Evolutionary conservation across 2,329 filamentous ascomycete species (phyloP).

Genomic region (Drechslerella coelobrocha): DNA sequence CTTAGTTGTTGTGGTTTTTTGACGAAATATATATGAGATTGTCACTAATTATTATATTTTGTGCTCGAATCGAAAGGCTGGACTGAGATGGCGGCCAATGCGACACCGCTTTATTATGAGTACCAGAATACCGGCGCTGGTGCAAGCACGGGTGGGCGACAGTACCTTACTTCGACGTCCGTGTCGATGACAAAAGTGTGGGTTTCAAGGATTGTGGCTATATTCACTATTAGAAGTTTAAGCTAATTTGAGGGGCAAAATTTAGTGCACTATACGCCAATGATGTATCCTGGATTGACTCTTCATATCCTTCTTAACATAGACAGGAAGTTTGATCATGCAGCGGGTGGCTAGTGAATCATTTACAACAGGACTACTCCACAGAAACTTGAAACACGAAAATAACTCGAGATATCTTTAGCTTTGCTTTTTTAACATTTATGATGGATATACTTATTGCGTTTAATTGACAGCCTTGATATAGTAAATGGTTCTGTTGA

Average conservation of each 20-base stretch:
- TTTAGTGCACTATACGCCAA: constrained; percentile 4
- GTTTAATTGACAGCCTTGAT: too few relatives aligned
- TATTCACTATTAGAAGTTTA: background rate
- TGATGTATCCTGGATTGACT: constrained; percentile 24
- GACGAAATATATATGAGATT: too few relatives aligned
- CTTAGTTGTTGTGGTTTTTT: too few relatives aligned
- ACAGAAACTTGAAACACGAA: too few relatives aligned
- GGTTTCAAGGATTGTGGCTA: background rate
- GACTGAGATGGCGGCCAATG: constrained; percentile 23
- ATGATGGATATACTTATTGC: too few relatives aligned
- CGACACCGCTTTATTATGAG: constrained; percentile 14
- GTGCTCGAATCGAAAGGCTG: too few relatives aligned
- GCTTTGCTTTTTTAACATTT: background rate
- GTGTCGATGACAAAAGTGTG: constrained; percentile 16
- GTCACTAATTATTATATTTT: too few relatives aligned
- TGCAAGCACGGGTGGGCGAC: constrained; percentile 3
- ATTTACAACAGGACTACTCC: too few relatives aligned
- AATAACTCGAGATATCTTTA: background rate
- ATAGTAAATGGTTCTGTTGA: too few relatives aligned
- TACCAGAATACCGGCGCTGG: constrained; percentile 17
- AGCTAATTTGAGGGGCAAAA: background rate
- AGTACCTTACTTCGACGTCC: constrained; percentile 12
- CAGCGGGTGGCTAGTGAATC: too few relatives aligned
- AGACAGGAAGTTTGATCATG: too few relatives aligned
- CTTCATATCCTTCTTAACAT: constrained; percentile 12